Percentiles rank a stretch among this genome's conserved stretches.
These are phyloP conservation scores for Anastatica hierochuntica DNA, from an alignment of 345 rosid genomes.

Conservation along the genomic window DNA sequence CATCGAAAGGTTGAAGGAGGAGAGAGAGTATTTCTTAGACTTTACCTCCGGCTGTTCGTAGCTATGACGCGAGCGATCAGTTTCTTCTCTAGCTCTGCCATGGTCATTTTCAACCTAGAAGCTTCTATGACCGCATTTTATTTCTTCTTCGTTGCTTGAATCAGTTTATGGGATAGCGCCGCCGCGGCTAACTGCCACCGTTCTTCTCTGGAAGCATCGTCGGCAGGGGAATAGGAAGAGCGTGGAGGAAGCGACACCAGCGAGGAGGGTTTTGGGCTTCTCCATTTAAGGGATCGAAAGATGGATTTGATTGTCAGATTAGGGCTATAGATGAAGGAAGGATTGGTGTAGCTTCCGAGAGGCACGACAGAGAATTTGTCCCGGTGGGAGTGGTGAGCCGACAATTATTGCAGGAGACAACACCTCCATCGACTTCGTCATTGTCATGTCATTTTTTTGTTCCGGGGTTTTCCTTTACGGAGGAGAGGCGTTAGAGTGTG, in stretches of 20 bases:
- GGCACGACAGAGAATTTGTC: conserved; percentile 86
- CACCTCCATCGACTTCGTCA: conserved; percentile 22
- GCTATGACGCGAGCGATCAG: conserved; percentile 61
- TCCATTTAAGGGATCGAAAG: conserved; percentile 53
- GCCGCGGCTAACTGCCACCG: conserved; percentile 66
- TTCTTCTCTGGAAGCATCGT: conserved; percentile 44
- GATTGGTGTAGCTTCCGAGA: conserved; percentile 47
- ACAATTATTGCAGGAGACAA: conserved; percentile 84
- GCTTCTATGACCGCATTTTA: conserved; percentile 78
- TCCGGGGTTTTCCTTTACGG: conserved; percentile 29
- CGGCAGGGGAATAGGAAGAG: conserved; percentile 17
- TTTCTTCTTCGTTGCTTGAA: conserved; percentile 66
- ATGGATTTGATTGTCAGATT: conserved; percentile 63
- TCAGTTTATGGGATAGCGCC: conserved; percentile 75
- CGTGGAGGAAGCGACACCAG: conserved; percentile 14
- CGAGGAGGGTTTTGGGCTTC: conserved; percentile 42
- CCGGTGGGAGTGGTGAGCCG: conserved; percentile 51
- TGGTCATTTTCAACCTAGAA: conserved; percentile 64
- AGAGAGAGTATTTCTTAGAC: conserved; percentile 47
- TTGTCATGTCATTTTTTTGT: conserved; percentile 39
- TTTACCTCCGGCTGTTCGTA: conserved; percentile 50
- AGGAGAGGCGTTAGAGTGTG: conserved; percentile 59
- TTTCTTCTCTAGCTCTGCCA: conserved; percentile 89
- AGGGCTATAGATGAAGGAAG: conserved; percentile 59
- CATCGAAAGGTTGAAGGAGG: conserved; percentile 66